phyloP scores from a whole-genome alignment of 2,329 filamentous ascomycete species.

The Paracoccidioides lutzii region DNA sequence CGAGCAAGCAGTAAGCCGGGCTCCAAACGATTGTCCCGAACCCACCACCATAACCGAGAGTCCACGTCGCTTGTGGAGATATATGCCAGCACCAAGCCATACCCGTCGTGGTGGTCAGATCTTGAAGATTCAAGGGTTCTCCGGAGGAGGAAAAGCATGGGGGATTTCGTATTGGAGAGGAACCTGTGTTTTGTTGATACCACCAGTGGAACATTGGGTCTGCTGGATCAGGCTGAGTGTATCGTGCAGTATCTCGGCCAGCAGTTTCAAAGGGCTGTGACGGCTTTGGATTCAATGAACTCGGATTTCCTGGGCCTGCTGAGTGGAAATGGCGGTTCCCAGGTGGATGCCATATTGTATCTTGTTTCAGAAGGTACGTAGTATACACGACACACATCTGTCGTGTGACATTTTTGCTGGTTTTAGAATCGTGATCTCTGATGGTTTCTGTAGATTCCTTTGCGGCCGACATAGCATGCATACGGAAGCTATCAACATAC shows the following conservation, averaged over 20 bases:
- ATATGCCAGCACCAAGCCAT: conserved; percentile 68
- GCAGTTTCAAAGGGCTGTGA: conserved; percentile 50
- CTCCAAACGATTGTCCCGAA: not conserved
- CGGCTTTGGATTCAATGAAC: conserved; percentile 51
- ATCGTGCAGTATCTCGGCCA: conserved; percentile 62
- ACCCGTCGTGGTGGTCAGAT: conserved; percentile 82
- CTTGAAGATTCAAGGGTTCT: conserved; percentile 51
- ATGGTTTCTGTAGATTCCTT: conserved; percentile 37
- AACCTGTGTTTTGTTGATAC: conserved; percentile 93
- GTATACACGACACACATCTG: too few relatives aligned
- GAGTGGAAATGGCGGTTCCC: conserved; percentile 66
- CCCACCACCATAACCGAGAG: conserved; percentile 1
- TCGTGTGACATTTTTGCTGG: not conserved
- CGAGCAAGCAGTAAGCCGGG: conserved; percentile 11
- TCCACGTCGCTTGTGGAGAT: conserved; percentile 47
- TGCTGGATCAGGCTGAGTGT: conserved; percentile 41
- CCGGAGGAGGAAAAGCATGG: conserved; percentile 55
- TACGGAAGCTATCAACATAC: conserved; percentile 54
- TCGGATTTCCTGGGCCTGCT: conserved; percentile 64
- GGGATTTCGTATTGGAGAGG: conserved; percentile 69
- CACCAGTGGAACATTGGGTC: conserved; percentile 45
- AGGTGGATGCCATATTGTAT: conserved; percentile 79
- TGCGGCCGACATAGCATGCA: conserved; percentile 55
- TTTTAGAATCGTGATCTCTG: conserved; percentile 1
- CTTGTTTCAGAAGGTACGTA: conserved; percentile 57